phyloP scores from a whole-genome alignment of 306 rosid species.

The Vigna reflexopilosa region DNA sequence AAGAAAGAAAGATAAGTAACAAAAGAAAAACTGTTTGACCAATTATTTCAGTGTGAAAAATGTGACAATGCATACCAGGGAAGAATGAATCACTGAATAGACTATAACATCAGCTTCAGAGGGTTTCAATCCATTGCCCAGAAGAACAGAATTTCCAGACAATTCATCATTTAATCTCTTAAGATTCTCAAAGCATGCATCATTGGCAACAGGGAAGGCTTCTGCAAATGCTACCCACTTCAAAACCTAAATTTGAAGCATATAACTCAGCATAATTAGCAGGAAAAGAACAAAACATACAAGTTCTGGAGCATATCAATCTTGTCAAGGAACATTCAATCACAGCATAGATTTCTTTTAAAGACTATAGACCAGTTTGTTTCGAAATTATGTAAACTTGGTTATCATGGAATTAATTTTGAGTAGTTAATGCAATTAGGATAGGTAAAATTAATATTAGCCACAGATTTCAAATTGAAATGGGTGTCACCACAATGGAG shows the following conservation, averaged over 20 bases:
- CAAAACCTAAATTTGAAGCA: slow-evolving; percentile 55
- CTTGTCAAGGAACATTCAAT: not conserved
- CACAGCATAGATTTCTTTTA: not conserved
- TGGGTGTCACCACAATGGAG: not conserved
- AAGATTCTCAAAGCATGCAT: slow-evolving; percentile 63
- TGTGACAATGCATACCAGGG: slow-evolving; percentile 61
- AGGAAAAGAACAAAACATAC: slow-evolving; percentile 15
- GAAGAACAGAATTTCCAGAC: slow-evolving; percentile 66
- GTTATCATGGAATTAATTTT: not conserved
- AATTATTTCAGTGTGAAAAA: slow-evolving; percentile 15
- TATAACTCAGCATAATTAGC: slow-evolving; percentile 15
- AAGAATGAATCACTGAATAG: slow-evolving; percentile 76
- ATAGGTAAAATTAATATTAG: not conserved
- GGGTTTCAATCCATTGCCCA: slow-evolving; percentile 74
- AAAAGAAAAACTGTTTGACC: not conserved
- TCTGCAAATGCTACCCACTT: slow-evolving; percentile 84
- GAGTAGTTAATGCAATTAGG: not conserved
- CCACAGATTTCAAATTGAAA: not conserved
- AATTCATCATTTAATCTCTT: slow-evolving; percentile 69
- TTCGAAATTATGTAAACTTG: not conserved
- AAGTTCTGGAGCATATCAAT: slow-evolving; percentile 15
- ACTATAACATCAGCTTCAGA: slow-evolving; percentile 83
- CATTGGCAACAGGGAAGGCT: slow-evolving; percentile 60
- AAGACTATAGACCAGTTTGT: not conserved
- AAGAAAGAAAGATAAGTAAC: not conserved